Base-by-base conservation (phyloP, 225 moss, liverwort and hornwort genomes). In the Asterella californica region DNA sequence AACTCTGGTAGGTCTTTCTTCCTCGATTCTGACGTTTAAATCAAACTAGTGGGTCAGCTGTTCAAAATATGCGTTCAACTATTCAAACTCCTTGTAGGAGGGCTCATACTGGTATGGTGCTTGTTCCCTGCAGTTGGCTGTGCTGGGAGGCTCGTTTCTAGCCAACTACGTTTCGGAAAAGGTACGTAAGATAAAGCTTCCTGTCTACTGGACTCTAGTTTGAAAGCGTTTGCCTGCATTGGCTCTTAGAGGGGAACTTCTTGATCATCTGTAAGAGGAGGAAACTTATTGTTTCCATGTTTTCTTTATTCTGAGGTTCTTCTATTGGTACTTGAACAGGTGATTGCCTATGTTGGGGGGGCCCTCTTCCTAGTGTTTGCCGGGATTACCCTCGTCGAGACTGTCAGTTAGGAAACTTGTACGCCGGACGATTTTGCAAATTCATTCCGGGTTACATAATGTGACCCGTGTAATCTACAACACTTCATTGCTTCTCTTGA, bases 101-200 rank as follows among this genome's bases (percentile, higher is more conserved):
- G 5, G 47, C n/a, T 27, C n/a, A 25, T 12, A 27, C 24, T 24
- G 42, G 14, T 9, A 8, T 48, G n/a, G 3, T 71, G 71, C 14
- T 11, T 47, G 52, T 32, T 14, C 38, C n/a, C 10, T 76, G 48
- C 88, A 89, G 89, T 57, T 99, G 84, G 99, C 99, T 42, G 99
- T 99, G 19, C 86, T 99, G 21, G 99, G 99, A 5, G 99, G 99
- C 9, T 90, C 95, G 0, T 92, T 99, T 66, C 79, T 99, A 21
- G 91, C 92, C 55, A 93, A 88, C 72, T 99, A 95, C 49, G 5
- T 99, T 64, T 99, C 99, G 0, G 99, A 99, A 76, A 99, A 91
- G 87, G 88, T 89, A 84, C 77, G 85, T 15, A 81, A 72, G 53
- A 53, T 53, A n/a, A 62, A 15, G 64, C 15, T 15, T 29, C 6